Evolutionary conservation across 169 alveolate genomes (phyloP), one percentile per base, ranked within the genome.

Genomic region (Plasmodium gonderi): DNA sequence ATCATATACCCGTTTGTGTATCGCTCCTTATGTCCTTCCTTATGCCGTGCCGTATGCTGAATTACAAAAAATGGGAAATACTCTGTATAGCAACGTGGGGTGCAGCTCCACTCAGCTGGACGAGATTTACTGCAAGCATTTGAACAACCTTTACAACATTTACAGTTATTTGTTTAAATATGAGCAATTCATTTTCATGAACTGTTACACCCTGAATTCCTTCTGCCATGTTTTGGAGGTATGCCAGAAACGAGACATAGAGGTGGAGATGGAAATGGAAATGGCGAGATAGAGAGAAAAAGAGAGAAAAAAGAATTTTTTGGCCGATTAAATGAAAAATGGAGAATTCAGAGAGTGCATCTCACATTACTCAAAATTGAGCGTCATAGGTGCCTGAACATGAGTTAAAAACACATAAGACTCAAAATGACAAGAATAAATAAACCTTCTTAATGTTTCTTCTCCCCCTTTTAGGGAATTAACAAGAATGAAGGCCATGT

Each of bases 401-500:
- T n/a, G n/a, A n/a, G n/a, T n/a, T n/a, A n/a, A n/a, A n/a, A n/a
- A n/a, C n/a, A n/a, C n/a, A n/a, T n/a, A n/a, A n/a, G n/a, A n/a
- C n/a, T n/a, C n/a, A n/a, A n/a, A n/a, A n/a, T n/a, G n/a, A n/a
- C 11, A 0, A 9, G 68, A 17, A 14, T 14, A 51, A 51, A 17
- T n/a, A 14, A 49, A 49, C 67, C 29, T 8, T n/a, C 67, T 26
- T 51, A 31, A 9, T 8, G 4, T 5, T 8, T 54, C 33, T 7
- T 40, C 77, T 12, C 42, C 42, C 74, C 45, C 40, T 33, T 80
- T 49, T 17, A 83, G 92, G 92, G 92, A 36, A 83, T 83, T 76
- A 83, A 83, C 65, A 83, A 83, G 4, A 83, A 83, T 31, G 92
- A 83, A 68, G 92, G 92, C 3, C 92, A 83, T 42, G 92, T 83